Base-by-base conservation (phyloP, 1,284 basidiomycete genomes). In the Boletus holoroseus region DNA sequence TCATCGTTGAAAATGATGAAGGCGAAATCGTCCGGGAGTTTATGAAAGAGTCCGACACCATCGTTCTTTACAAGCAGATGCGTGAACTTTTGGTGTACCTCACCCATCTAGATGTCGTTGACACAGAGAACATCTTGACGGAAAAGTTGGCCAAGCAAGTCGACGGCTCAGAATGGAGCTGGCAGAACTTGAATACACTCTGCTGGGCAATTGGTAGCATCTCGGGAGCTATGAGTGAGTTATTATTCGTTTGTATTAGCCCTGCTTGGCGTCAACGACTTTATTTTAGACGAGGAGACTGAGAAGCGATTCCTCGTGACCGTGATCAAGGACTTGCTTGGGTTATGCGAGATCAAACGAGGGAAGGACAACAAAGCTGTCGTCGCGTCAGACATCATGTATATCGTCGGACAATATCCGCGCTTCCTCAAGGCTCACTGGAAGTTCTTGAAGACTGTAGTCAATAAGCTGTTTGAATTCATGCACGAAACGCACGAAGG, bases 401-500 rank as follows among this genome's bases (percentile, higher is more conserved):
- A 99, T 72, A 99, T 99, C 64, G 96, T 99, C 61, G 96, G 96
- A 46, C 96, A 99, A 73, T 99, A 99, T 68, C 96, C 96, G 45
- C 85, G 96, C 30, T 99, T 99, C 85, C 83, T 99, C 65, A 99
- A 99, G 71, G 96, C 96, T 20, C 96, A 99, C 70, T 99, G 96
- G 96, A 99, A 98, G 75, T 99, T 99, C 82, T 75, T 99, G 68
- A 99, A 99, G 78, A 99, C 96, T 3, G 96, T 99, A 44, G 96
- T 99, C 58, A 99, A 99, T 77, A 99, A 99, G 73, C 78, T 99
- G 16, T 99, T 99, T 70, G 96, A 99, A 70, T 99, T 99, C 70
- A 99, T 99, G 94, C 96, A 99, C 73, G 96, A 99, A 74, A 97
- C 93, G 0, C 96, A 99, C 66, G 96, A 99, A 76, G 94, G 93